A percentile compares a stretch with the other conserved stretches of the same genome.
phyloP scores from a whole-genome alignment of 2,329 filamentous ascomycete species.

The Microdochium paspali region DNA sequence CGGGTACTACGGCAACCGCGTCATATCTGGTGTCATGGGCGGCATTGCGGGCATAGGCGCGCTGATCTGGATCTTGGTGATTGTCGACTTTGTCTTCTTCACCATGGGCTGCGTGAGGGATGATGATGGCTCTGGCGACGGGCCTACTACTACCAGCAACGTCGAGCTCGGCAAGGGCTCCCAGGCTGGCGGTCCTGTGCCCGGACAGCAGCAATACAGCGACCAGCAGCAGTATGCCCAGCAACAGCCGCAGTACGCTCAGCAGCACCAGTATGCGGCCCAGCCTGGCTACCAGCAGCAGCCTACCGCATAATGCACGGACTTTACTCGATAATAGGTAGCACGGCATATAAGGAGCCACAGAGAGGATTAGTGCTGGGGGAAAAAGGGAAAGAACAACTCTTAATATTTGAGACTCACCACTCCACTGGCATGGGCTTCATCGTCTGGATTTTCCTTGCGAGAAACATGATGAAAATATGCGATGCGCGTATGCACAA shows the following conservation, averaged over 20 bases:
- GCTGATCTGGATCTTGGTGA: conserved; percentile 27
- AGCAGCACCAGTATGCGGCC: neutral
- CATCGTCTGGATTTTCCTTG: too few relatives aligned
- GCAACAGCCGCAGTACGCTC: neutral
- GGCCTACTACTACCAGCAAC: conserved; percentile 5
- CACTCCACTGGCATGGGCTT: too few relatives aligned
- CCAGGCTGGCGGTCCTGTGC: neutral
- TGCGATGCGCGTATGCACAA: too few relatives aligned
- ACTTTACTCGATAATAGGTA: neutral
- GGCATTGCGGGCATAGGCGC: conserved; percentile 31
- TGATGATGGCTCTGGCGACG: conserved; percentile 7
- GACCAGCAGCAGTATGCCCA: neutral
- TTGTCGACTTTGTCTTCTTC: conserved; percentile 28
- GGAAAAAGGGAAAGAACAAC: neutral
- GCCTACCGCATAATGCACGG: neutral
- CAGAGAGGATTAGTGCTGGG: too few relatives aligned
- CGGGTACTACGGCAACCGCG: conserved; percentile 13
- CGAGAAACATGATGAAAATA: too few relatives aligned
- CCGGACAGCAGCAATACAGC: conserved; percentile 1
- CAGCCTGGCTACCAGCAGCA: neutral
- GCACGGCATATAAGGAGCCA: too few relatives aligned
- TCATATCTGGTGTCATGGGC: conserved; percentile 23
- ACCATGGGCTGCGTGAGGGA: conserved; percentile 21
- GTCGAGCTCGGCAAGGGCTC: conserved; percentile 17
- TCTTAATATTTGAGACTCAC: too few relatives aligned